phyloP scores from a whole-genome alignment of 139 green algal species.

The Raphidocelis subcapitata region DNA sequence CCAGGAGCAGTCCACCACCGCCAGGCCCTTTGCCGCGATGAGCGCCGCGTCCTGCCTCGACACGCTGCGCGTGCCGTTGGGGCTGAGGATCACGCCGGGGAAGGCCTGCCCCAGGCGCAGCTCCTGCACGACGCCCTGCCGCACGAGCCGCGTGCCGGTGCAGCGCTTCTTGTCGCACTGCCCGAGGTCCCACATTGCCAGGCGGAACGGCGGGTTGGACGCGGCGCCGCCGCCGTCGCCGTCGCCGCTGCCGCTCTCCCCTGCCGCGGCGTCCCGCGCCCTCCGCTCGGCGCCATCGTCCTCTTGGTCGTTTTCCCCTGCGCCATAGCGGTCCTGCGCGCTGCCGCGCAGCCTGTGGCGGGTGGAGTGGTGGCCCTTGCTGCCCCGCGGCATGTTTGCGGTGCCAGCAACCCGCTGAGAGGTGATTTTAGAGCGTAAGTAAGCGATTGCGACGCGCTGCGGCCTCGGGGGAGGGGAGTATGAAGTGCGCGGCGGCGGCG shows the following conservation, averaged over 20 bases:
- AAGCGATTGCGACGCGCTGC: too few species aligned
- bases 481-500: too few species aligned
- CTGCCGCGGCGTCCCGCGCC: not conserved
- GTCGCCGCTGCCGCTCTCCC: not conserved
- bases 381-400: too few species aligned
- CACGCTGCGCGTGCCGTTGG: constrained; percentile 59
- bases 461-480: too few species aligned
- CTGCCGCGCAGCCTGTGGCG: too few species aligned
- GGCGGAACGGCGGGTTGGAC: constrained; percentile 12
- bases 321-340: too few species aligned
- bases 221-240: not conserved
- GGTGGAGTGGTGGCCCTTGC: too few species aligned
- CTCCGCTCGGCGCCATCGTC: not conserved
- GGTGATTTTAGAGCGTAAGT: too few species aligned
- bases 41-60: constrained; percentile 81
- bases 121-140: constrained; percentile 68
- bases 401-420: too few species aligned
- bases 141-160: constrained; percentile 69
- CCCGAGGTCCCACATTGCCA: constrained; percentile 91
- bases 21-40: constrained; percentile 79
- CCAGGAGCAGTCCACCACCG: constrained; percentile 99
- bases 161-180: constrained; percentile 91
- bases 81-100: constrained; percentile 84
- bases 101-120: constrained; percentile 77
- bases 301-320: constrained; percentile 2